Evolutionary conservation across 345 rosid genomes (phyloP).

Genomic region (Raphanus sativus): DNA sequence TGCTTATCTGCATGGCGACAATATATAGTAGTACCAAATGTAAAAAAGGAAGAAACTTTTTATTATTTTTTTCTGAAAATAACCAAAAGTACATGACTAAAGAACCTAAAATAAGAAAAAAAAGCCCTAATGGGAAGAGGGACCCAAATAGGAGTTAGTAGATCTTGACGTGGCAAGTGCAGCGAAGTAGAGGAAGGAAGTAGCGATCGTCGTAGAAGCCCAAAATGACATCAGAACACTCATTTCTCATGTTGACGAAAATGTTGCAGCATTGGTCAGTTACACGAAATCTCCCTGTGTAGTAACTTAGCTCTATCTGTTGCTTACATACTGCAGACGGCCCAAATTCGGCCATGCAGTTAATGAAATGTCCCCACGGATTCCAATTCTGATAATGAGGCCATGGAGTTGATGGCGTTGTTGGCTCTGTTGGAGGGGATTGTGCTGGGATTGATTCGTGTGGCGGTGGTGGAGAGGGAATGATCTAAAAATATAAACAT

Average conservation of each 20-base stretch:
- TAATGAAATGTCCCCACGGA: slow-evolving; percentile 17
- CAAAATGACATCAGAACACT: slow-evolving; percentile 26
- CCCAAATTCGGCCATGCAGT: slow-evolving; percentile 6
- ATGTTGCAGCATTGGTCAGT: slow-evolving; percentile 28
- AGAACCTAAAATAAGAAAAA: neutral
- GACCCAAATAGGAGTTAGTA: neutral
- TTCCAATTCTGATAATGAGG: slow-evolving; percentile 5
- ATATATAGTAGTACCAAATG: neutral
- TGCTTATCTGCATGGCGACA: neutral
- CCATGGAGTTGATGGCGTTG: slow-evolving; percentile 3
- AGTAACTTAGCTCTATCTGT: slow-evolving; percentile 30
- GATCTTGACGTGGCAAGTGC: slow-evolving; percentile 20
- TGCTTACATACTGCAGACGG: slow-evolving; percentile 28
- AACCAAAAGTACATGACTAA: slow-evolving; percentile 7
- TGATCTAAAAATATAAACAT: neutral
- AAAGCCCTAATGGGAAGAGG: neutral
- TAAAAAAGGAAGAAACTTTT: neutral
- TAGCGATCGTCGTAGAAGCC: slow-evolving; percentile 24
- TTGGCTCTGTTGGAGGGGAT: neutral
- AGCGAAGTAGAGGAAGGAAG: slow-evolving; percentile 22
- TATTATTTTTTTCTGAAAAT: neutral
- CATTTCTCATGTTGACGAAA: slow-evolving; percentile 30
- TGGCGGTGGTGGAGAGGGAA: neutral
- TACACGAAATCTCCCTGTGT: slow-evolving; percentile 14
- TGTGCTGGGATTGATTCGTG: neutral